These are phyloP conservation scores for Artemisia argyi DNA, from an alignment of 129 eudicot species.

Conservation along the genomic window DNA sequence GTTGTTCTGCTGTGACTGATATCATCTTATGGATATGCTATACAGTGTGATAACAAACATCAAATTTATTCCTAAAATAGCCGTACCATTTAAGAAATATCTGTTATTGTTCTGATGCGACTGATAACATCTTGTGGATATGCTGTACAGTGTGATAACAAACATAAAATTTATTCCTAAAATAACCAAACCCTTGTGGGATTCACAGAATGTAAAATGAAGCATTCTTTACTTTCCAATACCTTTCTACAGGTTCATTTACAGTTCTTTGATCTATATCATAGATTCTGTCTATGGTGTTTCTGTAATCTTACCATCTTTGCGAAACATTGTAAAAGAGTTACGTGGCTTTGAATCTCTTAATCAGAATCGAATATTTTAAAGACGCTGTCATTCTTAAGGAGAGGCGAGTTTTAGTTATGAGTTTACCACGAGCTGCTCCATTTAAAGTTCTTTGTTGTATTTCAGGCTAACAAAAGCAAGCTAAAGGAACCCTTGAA, in stretches of 20 bases:
- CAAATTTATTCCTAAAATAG: not conserved
- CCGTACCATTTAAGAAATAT: no score
- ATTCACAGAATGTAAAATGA: no score
- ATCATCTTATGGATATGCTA: no score
- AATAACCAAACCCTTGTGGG: no score
- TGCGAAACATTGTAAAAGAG: slow-evolving; percentile 1
- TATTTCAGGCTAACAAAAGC: slow-evolving; percentile 52
- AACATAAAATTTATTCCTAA: not conserved
- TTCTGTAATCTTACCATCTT: not conserved
- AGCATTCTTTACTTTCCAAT: no score
- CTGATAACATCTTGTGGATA: no score
- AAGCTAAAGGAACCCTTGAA: slow-evolving; percentile 54
- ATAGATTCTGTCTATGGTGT: not conserved
- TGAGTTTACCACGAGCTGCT: not conserved
- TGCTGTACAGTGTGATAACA: not conserved
- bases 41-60: not conserved
- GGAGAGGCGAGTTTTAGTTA: not conserved
- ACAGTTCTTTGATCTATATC: no score
- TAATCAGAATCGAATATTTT: not conserved
- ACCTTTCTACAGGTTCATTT: no score
- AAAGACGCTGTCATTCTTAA: not conserved
- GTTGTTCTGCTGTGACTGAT: no score
- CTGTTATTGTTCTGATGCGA: no score
- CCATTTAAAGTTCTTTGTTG: not conserved
- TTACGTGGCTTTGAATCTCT: not conserved